Base-by-base conservation (phyloP, 331 rosid genomes). In the Rhamnella rubrinervis region DNA sequence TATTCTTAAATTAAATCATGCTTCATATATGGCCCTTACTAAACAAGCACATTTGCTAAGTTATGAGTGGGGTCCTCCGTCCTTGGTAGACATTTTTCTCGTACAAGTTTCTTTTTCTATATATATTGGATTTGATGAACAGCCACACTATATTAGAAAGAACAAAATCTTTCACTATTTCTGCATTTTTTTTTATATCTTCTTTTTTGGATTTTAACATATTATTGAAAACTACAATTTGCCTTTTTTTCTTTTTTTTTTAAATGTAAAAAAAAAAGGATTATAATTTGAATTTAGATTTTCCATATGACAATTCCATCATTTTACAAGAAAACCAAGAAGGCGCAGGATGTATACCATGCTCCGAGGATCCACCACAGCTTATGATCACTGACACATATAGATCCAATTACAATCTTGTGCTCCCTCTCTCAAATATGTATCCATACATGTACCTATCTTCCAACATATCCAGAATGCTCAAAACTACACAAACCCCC, bases 51-150 rank as follows among this genome's bases (percentile, higher is more conserved):
- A 20, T 37, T 56, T 66, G 2, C 0, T 21, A 17, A 26, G 9
- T 19, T 20, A 3, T n/a, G 15, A 17, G 25, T 49, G 59, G 46
- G 16, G 11, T 28, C 59, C 23, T 23, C 23, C 23, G 23, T 23
- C 23, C 49, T 8, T 28, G 10, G 18, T 65, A 26, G 16, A 6
- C 63, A 56, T 67, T 21, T 31, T 67, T 55, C 51, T 67, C 62
- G 23, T 38, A 39, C 62, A 39, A 67, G 61, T 31, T 68, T 68
- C 63, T 17, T 55, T 68, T 50, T 31, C 35, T 31, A 31, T 31
- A 25, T 14, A 26, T 49, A n/a, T 58, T 1, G 47, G 47, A 40
- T 23, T 23, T 23, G 28, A 11, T 5, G 17, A 11, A 35, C 19
- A 37, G 38, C 16, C 6, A 9, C 12, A 56, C 31, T 56, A 40